Evolutionary conservation across 805 yeast species (phyloP).

Genomic region (Tetrapisispora iriomotensis): DNA sequence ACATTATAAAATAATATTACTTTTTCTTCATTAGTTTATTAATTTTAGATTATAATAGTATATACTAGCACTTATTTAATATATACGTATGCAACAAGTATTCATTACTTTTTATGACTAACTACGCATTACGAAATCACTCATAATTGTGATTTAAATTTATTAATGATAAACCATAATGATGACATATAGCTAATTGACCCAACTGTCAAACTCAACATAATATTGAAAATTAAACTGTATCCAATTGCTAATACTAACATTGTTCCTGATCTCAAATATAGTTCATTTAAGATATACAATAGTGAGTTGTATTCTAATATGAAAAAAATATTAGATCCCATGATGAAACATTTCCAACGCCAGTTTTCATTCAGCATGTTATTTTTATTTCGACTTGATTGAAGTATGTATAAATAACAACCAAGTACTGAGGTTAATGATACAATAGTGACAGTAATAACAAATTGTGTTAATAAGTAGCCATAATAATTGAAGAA

Average conservation of each 20-base stretch:
- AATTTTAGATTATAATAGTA: background rate
- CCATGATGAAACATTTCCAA: slow-evolving; percentile 68
- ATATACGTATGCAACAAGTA: too few species aligned
- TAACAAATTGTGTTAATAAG: slow-evolving; percentile 45
- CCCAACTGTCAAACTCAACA: slow-evolving; percentile 66
- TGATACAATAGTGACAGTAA: background rate
- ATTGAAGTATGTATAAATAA: slow-evolving; percentile 1
- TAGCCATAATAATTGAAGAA: slow-evolving; percentile 77
- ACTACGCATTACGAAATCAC: too few species aligned
- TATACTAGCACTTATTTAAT: too few species aligned
- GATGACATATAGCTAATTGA: slow-evolving; percentile 63
- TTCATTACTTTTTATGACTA: too few species aligned
- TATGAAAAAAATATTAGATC: slow-evolving; percentile 64
- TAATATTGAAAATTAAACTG: slow-evolving; percentile 50
- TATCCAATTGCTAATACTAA: slow-evolving; percentile 61
- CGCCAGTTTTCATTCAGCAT: slow-evolving; percentile 43
- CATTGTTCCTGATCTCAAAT: slow-evolving; percentile 58
- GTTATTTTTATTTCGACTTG: background rate
- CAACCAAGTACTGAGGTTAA: slow-evolving; percentile 1
- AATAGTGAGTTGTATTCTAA: slow-evolving; percentile 58
- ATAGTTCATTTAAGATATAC: slow-evolving; percentile 49
- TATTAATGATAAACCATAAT: slow-evolving; percentile 48
- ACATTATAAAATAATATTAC: slow-evolving; percentile 1
- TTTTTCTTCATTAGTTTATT: slow-evolving; percentile 1
- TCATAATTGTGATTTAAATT: slow-evolving; percentile 5